Conservation (phyloP, 2,329 filamentous ascomycete species). For the Lecanosticta acicola region DNA sequence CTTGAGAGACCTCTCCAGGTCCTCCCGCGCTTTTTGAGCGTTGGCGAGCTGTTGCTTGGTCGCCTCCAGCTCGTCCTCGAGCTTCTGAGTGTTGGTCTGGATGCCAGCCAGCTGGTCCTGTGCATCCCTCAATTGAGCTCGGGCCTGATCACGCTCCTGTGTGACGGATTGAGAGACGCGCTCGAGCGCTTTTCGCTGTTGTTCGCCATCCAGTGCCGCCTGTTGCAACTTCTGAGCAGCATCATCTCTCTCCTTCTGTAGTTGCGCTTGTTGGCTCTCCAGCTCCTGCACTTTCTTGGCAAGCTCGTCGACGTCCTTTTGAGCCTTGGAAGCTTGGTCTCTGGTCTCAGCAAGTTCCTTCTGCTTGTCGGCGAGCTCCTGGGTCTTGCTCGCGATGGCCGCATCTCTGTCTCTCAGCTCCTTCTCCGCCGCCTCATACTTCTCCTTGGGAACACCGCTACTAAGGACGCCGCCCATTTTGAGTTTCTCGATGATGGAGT, state of each 20-base stretch:
- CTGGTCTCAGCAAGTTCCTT: constrained; percentile 9
- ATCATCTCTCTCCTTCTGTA: constrained; percentile 6
- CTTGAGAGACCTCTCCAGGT: constrained; percentile 10
- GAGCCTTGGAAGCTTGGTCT: constrained; percentile 1
- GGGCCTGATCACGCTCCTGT: constrained; percentile 21
- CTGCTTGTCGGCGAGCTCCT: constrained; percentile 16
- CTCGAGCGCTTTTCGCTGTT: constrained; percentile 15
- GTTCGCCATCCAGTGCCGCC: constrained; percentile 2
- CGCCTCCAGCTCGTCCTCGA: constrained; percentile 11
- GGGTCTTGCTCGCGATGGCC: constrained; percentile 13
- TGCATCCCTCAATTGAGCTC: constrained; percentile 15
- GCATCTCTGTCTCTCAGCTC: constrained; percentile 13
- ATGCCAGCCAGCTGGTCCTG: constrained; percentile 11
- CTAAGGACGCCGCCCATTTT: constrained; percentile 19
- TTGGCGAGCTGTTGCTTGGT: constrained; percentile 9
- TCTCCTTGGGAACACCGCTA: constrained; percentile 15
- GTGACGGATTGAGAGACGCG: constrained; percentile 19
- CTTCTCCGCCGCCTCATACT: constrained; percentile 19
- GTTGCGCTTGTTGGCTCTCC: constrained; percentile 4
- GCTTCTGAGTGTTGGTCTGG: constrained; percentile 11
- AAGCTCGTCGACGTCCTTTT: constrained; percentile 6
- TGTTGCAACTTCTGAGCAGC: constrained; percentile 4
- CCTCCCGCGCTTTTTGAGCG: constrained; percentile 9
- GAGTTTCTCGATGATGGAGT: not conserved
- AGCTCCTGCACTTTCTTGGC: constrained; percentile 6